Base-by-base conservation (phyloP, 495 filamentous ascomycete species). In the Xylaria curta region DNA sequence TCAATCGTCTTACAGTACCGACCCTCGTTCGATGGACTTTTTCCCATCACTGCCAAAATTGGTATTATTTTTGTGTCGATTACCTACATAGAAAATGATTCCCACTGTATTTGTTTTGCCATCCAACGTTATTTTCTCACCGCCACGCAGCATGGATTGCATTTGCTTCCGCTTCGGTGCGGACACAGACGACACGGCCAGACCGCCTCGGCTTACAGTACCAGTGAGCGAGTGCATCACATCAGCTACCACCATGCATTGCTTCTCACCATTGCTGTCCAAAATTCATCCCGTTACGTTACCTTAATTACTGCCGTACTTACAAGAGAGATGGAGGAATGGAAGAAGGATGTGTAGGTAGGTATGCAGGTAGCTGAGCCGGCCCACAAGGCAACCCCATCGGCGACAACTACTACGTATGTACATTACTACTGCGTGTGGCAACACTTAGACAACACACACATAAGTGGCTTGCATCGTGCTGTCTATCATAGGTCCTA, bases 141-240 rank as follows among this genome's bases (percentile, higher is more conserved):
- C 58, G 58, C 58, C 33, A n/a, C 19, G 58, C 58, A 17, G 5
- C 36, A 17, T 12, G 38, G 36, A 38, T 38, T 38, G n/a, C 36
- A 10, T n/a, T 36, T 31, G n/a, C 31, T 38, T 60, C 33, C 33
- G 31, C 3, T 38, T 60, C 4, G 33, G 58, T 60, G 19, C 31
- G 3, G 4, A 38, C 58, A 38, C 9, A 31, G 58, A 31, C 8
- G 4, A 38, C 58, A 38, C 9, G 58, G 58, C 58, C 8, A 60
- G 58, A 60, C 58, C 58, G 33, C 58, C 58, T 40, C 58, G 58
- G 58, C 58, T 60, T 38, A n/a, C n/a, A n/a, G n/a, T n/a, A 21
- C 33, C 28, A 38, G 58, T 60, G 31, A 38, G 31, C 13, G 58
- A 60, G 17, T n/a, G 58, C 31, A 21, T 28, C 58, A 38, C 31